Conservation (phyloP, 202 grass and related monocot genomes). For the Dendrocalamus latiflorus region DNA sequence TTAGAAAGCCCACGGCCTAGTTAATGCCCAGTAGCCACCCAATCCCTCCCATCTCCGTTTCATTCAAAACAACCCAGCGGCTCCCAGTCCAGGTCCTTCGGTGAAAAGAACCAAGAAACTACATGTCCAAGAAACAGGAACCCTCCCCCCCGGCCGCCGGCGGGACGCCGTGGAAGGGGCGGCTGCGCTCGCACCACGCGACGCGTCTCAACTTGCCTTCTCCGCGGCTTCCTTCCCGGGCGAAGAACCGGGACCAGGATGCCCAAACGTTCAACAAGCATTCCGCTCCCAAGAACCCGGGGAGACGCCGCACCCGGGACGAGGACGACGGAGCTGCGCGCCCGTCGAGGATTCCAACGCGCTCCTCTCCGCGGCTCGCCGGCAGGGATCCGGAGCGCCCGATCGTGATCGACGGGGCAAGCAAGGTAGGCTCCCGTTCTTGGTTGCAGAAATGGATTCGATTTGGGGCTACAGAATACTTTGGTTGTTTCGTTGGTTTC, state of each 20-base stretch:
- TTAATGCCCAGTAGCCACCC: too few species aligned
- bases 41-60: too few species aligned
- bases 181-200: conserved; percentile 16
- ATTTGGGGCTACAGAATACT: not conserved
- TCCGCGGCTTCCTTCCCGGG: not conserved
- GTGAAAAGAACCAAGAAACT: too few species aligned
- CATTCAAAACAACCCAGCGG: too few species aligned
- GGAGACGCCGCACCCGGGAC: not conserved
- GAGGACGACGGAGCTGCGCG: not conserved
- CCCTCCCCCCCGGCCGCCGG: not conserved
- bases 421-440: not conserved
- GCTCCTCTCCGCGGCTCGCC: not conserved
- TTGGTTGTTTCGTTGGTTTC: not conserved
- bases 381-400: not conserved
- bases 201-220: not conserved
- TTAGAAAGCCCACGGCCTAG: too few species aligned
- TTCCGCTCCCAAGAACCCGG: not conserved
- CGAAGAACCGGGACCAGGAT: not conserved
- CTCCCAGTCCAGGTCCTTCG: too few species aligned
- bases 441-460: not conserved
- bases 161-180: conserved; percentile 25
- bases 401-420: not conserved
- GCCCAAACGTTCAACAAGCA: conserved; percentile 8
- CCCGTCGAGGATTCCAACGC: not conserved
- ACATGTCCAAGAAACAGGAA: too few species aligned